Evolutionary conservation across 768 basidiomycete genomes (phyloP), one percentile per base, ranked within the genome.

Genomic region (Imleria badia): DNA sequence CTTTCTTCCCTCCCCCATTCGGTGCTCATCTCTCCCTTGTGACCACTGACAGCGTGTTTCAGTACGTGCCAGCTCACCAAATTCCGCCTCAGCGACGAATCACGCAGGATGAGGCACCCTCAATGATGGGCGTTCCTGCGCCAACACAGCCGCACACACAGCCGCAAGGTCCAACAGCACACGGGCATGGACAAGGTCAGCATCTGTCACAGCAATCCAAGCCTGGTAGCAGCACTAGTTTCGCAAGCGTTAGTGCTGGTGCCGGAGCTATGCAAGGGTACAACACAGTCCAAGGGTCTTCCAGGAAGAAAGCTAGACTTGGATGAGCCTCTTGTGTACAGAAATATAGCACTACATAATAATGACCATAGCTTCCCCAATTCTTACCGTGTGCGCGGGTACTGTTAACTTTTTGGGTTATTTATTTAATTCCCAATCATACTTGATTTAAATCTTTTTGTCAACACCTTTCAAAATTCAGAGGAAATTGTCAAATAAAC

Each of bases 71-170:
- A 0, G 64, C 81, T 1, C 78, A 82, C 48, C 87, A 91, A 59
- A 78, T 86, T 13, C 95, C 94, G 33, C 95, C 95, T 0, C 85
- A 86, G 38, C 78, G 94, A 30, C 83, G 94, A 39, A 95, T 98
- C 48, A 90, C 94, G 2, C 89, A 93, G 64, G 96, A 98, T 66
- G 94, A 98, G 36, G 91, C 89, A 7, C 89, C 90, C 0, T 89
- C 87, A 0, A 91, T 91, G 89, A 83, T 91, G 74, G 86, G 86
- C 23, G 68, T 82, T 19, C 81, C 83, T 19, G 73, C 70, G 4
- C 79, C 77, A 47, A 78, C 78, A 17, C 72, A 71, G 55, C 65
- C 71, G 30, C 76, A 75, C 31, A 75, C 73, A 7, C 78, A 72
- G 45, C 72, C 74, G 1, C 76, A 73, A 51, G 69, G 69, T 22